These are phyloP conservation scores for Apiospora arundinis DNA, from an alignment of 2,329 filamentous ascomycete species.

Conservation along the genomic window DNA sequence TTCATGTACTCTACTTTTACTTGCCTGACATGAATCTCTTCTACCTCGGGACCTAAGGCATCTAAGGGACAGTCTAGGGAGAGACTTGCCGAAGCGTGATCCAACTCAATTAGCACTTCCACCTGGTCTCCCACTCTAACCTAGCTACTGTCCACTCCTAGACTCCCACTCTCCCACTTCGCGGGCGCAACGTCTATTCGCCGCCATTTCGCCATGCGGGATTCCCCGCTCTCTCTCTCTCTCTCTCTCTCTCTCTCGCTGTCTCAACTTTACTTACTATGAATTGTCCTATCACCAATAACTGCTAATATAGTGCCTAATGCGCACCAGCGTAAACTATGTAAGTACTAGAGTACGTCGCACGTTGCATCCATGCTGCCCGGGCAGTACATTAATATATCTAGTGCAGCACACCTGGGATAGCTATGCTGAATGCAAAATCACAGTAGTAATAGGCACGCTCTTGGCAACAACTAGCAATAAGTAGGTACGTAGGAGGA, in stretches of 20 bases:
- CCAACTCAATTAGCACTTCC: neutral
- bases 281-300: no score
- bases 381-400: neutral
- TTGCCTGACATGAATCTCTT: neutral
- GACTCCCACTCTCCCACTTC: no score
- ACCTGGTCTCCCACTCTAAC: no score
- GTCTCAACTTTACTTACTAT: no score
- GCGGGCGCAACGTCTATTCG: conserved; percentile 20
- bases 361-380: neutral
- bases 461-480: neutral
- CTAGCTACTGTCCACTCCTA: no score
- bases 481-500: neutral
- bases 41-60: no score
- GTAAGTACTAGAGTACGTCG: neutral
- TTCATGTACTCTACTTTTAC: neutral
- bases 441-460: neutral
- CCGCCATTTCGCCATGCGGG: neutral
- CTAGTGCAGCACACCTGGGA: no score
- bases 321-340: no score
- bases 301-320: neutral
- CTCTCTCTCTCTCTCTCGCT: no score
- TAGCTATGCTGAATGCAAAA: neutral
- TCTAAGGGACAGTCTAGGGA: no score
- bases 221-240: neutral
- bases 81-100: neutral